Conservation (phyloP, 2,329 filamentous ascomycete species). For the Penicillium sp. region DNA sequence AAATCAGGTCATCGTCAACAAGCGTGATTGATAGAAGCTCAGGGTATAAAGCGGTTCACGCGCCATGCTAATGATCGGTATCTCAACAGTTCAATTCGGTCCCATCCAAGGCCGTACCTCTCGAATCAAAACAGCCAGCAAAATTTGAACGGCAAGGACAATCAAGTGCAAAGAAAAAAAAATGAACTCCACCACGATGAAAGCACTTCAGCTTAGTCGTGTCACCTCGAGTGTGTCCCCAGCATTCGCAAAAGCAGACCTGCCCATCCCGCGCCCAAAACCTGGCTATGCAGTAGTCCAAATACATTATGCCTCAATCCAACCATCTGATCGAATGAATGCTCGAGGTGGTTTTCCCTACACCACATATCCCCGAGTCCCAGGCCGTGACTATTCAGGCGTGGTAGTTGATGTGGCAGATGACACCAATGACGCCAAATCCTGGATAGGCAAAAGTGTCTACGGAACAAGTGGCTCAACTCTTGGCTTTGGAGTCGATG, state of each 20-base stretch:
- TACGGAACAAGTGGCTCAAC: conserved; percentile 31
- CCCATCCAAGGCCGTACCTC: neutral
- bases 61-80: neutral
- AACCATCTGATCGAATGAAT: conserved; percentile 34
- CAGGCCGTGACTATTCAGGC: conserved; percentile 35
- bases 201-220: conserved; percentile 9
- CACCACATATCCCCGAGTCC: conserved; percentile 28
- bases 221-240: neutral
- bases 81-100: neutral
- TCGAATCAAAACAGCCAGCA: neutral
- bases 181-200: conserved; percentile 10
- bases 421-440: conserved; percentile 9
- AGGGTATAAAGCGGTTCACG: neutral
- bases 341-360: conserved; percentile 32
- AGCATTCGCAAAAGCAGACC: neutral
- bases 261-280: conserved; percentile 18
- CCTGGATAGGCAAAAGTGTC: conserved; percentile 27
- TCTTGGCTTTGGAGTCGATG: conserved; percentile 27
- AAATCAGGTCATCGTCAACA: neutral
- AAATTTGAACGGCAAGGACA: neutral
- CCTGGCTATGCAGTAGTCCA: conserved; percentile 26
- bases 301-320: conserved; percentile 28
- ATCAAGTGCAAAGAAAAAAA: neutral
- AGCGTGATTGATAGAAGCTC: neutral
- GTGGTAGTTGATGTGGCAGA: conserved; percentile 22